These are phyloP conservation scores for Cynanchum wilfordii DNA, from an alignment of 257 asterid species.

Conservation along the genomic window DNA sequence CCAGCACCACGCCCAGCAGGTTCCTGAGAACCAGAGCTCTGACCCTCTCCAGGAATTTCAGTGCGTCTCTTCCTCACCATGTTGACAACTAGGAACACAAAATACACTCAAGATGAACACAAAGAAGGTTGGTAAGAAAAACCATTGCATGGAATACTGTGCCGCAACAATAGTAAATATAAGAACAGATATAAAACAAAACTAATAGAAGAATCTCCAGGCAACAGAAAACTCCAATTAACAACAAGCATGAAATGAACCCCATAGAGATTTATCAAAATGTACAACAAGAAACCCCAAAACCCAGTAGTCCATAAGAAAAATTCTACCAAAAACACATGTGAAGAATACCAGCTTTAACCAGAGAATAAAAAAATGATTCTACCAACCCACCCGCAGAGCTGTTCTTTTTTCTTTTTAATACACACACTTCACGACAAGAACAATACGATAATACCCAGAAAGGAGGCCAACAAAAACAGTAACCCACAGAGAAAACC, in stretches of 20 bases:
- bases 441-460: neutral
- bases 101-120: constrained; percentile 7
- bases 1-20: constrained; percentile 47
- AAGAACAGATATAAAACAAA: neutral
- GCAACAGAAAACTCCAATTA: neutral
- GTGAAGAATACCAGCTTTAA: neutral
- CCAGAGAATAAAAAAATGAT: too few species aligned
- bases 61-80: constrained; percentile 85
- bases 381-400: neutral
- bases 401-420: neutral
- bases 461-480: neutral
- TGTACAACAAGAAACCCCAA: neutral
- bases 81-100: constrained; percentile 31
- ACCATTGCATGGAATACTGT: neutral
- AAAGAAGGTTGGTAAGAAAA: neutral
- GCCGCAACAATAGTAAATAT: neutral
- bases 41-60: constrained; percentile 55
- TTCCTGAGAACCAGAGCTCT: constrained; percentile 56
- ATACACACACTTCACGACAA: neutral
- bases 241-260: neutral
- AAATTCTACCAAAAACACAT: neutral
- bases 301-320: neutral
- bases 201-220: neutral
- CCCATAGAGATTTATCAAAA: neutral
- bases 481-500: neutral